Base-by-base conservation (phyloP, 2,329 filamentous ascomycete species). In the Exophiala viscosa region DNA sequence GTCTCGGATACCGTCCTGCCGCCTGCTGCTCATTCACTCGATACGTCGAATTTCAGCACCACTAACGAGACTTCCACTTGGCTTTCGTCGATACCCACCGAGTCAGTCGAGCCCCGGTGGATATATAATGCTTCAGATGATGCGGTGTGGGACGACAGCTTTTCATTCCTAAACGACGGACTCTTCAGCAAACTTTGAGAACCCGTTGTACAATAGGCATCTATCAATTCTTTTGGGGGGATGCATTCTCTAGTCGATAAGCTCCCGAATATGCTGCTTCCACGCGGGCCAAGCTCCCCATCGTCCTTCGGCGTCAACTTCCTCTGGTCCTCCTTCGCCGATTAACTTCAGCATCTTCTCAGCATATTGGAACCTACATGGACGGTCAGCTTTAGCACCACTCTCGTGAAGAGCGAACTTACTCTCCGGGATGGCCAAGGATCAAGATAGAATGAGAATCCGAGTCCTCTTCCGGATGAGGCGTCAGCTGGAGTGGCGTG, bases 211-310 rank as follows among this genome's bases (percentile, higher is more conserved):
- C 23, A 28, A 7, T 28, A 5, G 5, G 23, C 8, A 5, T 5
- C 8, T 41, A n/a, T 18, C 39, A 15, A 15, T 10, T 20, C 17
- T 11, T 41, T 9, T 41, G 5, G 5, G 4, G 10, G 13, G 20
- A 13, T n/a, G n/a, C 28, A 15, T 14, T 17, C 32, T 43, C 14
- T 49, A 50, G 40, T 50, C 48, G 31, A 50, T 50, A 36, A 28
- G 18, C 40, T 50, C 28, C 15, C 48, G 39, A 38, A 50, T 50
- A 17, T 39, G 48, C 14, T 50, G 40, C 32, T 50, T 50, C 48
- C 48, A 50, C 35, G 48, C 48, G 2, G 48, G 48, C 48, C 48
- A 50, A 3, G 48, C 48, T 36, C 48, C 48, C 48, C 48, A 50
- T 11, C 48, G 48, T n/a, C 48, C 48, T 31, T 50, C 28, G 7